A percentile compares a stretch with the other conserved stretches of the same genome.
Evolutionary conservation across 2,329 filamentous ascomycete genomes (phyloP).

Genomic region (Fusarium ramigenum): DNA sequence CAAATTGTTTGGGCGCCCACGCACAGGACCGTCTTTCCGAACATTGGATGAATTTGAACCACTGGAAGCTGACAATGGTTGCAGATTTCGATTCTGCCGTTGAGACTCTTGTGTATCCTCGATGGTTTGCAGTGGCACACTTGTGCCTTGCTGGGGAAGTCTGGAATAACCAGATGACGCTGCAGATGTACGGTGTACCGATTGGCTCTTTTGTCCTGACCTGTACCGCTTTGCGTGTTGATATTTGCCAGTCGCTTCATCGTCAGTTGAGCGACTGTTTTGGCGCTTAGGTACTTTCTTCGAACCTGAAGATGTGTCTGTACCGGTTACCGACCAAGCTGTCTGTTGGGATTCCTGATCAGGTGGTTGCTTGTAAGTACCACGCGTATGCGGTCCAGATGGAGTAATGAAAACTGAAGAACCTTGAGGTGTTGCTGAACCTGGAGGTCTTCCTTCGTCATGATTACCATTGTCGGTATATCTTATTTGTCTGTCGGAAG

Average conservation of each 20-base stretch:
- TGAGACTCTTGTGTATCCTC: neutral
- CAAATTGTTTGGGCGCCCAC: neutral
- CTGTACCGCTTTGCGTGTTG: conserved; percentile 7
- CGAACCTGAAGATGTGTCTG: neutral
- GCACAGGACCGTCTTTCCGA: neutral
- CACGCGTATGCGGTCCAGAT: conserved; percentile 1
- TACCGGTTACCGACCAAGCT: conserved; percentile 3
- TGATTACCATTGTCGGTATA: conserved; percentile 6
- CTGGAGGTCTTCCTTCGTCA: conserved; percentile 19
- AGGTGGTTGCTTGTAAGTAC: neutral
- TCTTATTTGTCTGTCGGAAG: conserved; percentile 4
- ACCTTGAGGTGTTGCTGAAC: neutral
- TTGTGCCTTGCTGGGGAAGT: neutral
- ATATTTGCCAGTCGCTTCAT: conserved; percentile 10
- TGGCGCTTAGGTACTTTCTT: conserved; percentile 28
- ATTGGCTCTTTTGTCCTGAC: neutral
- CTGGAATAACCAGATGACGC: neutral
- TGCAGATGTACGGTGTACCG: neutral
- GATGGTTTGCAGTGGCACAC: neutral
- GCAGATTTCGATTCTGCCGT: neutral
- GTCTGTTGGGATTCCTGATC: neutral
- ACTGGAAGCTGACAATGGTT: neutral
- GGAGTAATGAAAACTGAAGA: neutral
- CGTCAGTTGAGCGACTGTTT: conserved; percentile 28
- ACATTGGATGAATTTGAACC: neutral